Evolutionary conservation across 164 flowering plant species (phyloP).

Genomic region (Liriodendron chinense): DNA sequence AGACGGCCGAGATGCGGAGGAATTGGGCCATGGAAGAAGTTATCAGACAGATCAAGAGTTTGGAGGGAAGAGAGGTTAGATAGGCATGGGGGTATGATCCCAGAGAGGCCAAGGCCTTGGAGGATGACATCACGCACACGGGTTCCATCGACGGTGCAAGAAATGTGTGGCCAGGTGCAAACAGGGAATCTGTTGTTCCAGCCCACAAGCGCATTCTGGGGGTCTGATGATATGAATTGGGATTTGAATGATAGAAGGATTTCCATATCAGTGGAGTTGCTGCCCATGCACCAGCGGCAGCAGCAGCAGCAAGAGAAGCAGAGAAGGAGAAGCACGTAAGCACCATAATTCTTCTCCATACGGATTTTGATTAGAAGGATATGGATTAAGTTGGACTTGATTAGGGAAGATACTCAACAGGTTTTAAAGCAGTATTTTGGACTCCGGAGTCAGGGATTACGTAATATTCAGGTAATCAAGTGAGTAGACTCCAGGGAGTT

Average conservation of each 20-base stretch:
- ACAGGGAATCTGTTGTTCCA: conserved; percentile 19
- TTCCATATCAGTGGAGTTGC: conserved; percentile 8
- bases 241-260: conserved; percentile 16
- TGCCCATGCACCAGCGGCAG: neutral
- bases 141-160: conserved; percentile 12
- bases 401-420: no score
- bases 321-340: neutral
- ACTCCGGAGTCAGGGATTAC: no score
- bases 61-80: conserved; percentile 1
- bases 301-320: neutral
- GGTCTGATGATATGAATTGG: conserved; percentile 7
- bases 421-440: no score
- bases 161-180: conserved; percentile 23
- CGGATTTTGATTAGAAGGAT: no score
- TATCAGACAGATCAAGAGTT: neutral
- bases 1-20: neutral
- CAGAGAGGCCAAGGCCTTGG: conserved; percentile 9
- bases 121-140: conserved; percentile 1
- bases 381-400: no score
- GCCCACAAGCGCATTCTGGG: conserved; percentile 1
- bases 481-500: no score
- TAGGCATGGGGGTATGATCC: conserved; percentile 7
- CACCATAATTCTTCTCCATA: no score
- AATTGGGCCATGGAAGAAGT: conserved; percentile 4
- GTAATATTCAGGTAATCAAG: no score